A percentile compares a stretch with the other conserved stretches of the same genome.
These are phyloP conservation scores for Mycena vitilis DNA, from an alignment of 768 basidiomycete species.

Conservation along the genomic window DNA sequence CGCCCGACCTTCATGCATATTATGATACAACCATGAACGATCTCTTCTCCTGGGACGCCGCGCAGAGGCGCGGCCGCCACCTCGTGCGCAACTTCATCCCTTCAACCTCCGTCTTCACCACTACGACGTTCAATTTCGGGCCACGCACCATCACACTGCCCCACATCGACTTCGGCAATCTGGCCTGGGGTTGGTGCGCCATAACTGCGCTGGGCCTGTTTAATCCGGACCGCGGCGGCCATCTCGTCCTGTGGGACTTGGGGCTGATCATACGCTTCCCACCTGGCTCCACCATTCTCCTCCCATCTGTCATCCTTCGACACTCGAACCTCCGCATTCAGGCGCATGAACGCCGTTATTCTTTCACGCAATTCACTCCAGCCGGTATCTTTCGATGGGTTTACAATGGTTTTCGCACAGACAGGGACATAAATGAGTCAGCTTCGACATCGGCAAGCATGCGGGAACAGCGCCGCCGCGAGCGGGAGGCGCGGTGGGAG, in stretches of 20 bases:
- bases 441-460: neutral
- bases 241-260: too few species aligned
- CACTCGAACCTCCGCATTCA: constrained; percentile 32
- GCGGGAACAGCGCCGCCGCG: neutral
- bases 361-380: constrained; percentile 33
- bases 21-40: neutral
- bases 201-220: neutral
- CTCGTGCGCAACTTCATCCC: neutral
- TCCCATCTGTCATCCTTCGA: neutral
- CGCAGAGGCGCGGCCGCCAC: neutral
- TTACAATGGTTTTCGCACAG: constrained; percentile 26
- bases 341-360: constrained; percentile 15
- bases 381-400: too few species aligned
- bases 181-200: constrained; percentile 18
- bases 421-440: neutral
- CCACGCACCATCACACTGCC: constrained; percentile 6
- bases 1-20: neutral
- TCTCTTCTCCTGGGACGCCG: neutral
- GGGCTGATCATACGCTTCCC: too few species aligned
- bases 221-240: constrained; percentile 10
- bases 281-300: too few species aligned
- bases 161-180: constrained; percentile 13
- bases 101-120: too few species aligned
- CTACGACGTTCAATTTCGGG: too few species aligned
- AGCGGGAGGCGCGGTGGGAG: neutral